phyloP scores from a whole-genome alignment of 352 stramenopile species.

The Phytophthora colocasiae region DNA sequence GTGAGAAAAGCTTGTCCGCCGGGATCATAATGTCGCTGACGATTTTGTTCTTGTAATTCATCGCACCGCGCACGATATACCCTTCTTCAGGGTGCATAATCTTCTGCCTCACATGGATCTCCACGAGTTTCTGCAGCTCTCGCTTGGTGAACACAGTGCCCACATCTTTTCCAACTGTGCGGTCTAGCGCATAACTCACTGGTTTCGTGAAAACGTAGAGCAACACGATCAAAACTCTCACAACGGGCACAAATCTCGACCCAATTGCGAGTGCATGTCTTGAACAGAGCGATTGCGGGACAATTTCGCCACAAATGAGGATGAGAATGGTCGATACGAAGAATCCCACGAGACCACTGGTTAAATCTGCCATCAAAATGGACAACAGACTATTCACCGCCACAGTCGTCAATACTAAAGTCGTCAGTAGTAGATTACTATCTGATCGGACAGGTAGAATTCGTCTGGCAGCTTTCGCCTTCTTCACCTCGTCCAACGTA shows the following conservation, averaged over 20 bases:
- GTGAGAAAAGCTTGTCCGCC: constrained; percentile 76
- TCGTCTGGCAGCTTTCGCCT: constrained; percentile 61
- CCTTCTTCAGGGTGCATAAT: constrained; percentile 94
- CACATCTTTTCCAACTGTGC: constrained; percentile 92
- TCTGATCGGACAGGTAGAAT: constrained; percentile 91
- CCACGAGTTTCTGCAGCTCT: constrained; percentile 96
- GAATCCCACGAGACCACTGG: constrained; percentile 91
- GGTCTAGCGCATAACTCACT: constrained; percentile 92
- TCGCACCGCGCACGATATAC: constrained; percentile 94
- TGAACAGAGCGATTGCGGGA: constrained; percentile 93
- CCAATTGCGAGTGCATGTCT: constrained; percentile 90
- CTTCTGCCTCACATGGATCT: constrained; percentile 95
- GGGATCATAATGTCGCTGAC: constrained; percentile 94
- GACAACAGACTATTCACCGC: constrained; percentile 97
- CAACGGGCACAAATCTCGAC: constrained; percentile 84
- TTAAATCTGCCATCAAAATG: constrained; percentile 96
- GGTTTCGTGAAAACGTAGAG: constrained; percentile 93
- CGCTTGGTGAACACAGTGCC: constrained; percentile 95
- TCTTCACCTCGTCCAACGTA: constrained; percentile 64
- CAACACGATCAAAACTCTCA: constrained; percentile 93
- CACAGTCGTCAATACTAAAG: constrained; percentile 97
- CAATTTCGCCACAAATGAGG: constrained; percentile 96
- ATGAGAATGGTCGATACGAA: constrained; percentile 95
- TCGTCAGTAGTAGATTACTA: constrained; percentile 98
- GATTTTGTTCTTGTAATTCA: constrained; percentile 78